phyloP scores from a whole-genome alignment of 2,329 filamentous ascomycete species.

The Paraphoma chrysanthemicola region DNA sequence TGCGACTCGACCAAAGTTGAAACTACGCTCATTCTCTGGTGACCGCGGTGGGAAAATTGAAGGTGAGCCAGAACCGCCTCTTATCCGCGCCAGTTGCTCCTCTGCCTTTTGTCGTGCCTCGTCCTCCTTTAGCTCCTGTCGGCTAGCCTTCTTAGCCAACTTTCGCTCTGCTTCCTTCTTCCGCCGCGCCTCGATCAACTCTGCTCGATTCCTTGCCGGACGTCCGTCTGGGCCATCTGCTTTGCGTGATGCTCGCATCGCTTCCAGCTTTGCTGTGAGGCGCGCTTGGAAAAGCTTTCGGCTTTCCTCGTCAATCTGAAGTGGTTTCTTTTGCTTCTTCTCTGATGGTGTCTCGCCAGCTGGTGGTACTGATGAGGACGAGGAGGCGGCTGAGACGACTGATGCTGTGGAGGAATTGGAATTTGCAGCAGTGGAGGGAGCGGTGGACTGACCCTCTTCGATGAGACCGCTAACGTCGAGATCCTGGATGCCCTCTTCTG shows the following conservation, averaged over 20 bases:
- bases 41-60: constrained; percentile 55
- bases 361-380: constrained; percentile 55
- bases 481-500: constrained; percentile 41
- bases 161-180: constrained; percentile 87
- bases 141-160: constrained; percentile 85
- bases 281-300: constrained; percentile 78
- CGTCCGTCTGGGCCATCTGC: constrained; percentile 84
- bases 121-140: constrained; percentile 78
- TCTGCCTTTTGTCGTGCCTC: constrained; percentile 70
- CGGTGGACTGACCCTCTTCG: constrained; percentile 44
- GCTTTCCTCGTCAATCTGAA: constrained; percentile 55
- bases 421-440: constrained; percentile 39
- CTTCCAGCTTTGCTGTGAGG: constrained; percentile 82
- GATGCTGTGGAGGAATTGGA: constrained; percentile 50
- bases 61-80: constrained; percentile 66
- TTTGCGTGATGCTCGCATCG: constrained; percentile 83
- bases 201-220: constrained; percentile 83
- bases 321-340: constrained; percentile 41
- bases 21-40: constrained; percentile 67
- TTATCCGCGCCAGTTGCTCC: constrained; percentile 62
- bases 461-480: constrained; percentile 47
- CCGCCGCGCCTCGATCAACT: constrained; percentile 87
- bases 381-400: constrained; percentile 53
- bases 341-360: constrained; percentile 23
- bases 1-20: constrained; percentile 89